Conservation (phyloP, 148 eudicot genomes). For the Rhododendron williamsianum region DNA sequence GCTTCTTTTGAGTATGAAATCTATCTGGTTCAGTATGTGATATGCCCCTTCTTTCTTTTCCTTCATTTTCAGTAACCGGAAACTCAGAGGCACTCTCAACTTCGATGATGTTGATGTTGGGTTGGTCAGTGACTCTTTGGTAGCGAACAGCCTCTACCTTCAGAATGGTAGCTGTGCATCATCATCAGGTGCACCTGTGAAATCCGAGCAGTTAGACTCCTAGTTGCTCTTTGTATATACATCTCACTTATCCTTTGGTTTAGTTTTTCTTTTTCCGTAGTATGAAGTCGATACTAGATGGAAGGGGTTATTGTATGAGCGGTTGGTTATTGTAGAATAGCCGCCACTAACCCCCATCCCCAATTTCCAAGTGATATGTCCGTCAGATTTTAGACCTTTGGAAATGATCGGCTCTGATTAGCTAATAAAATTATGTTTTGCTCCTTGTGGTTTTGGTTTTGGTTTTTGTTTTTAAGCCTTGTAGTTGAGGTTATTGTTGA, state of each 20-base stretch:
- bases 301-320: constrained; percentile 34
- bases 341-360: constrained; percentile 32
- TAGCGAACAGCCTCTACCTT: constrained; percentile 65
- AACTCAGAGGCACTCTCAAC: constrained; percentile 61
- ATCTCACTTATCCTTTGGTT: constrained; percentile 13
- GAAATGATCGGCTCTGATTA: background rate
- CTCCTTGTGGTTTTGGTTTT: background rate
- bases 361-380: constrained; percentile 7
- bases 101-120: constrained; percentile 72
- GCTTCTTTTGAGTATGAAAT: background rate
- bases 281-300: background rate
- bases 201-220: constrained; percentile 63
- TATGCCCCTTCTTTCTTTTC: background rate
- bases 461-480: background rate
- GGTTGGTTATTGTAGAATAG: constrained; percentile 24
- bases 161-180: constrained; percentile 55
- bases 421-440: constrained; percentile 3
- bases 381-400: background rate
- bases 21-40: background rate
- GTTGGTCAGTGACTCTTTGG: constrained; percentile 80
- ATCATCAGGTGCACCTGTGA: constrained; percentile 36
- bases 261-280: background rate
- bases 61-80: constrained; percentile 46
- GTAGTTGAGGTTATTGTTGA: background rate
- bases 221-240: constrained; percentile 33